A percentile compares a stretch with the other conserved stretches of the same genome.
Conservation (phyloP, 2,329 filamentous ascomycete species). For the Colletotrichum liaoningense region DNA sequence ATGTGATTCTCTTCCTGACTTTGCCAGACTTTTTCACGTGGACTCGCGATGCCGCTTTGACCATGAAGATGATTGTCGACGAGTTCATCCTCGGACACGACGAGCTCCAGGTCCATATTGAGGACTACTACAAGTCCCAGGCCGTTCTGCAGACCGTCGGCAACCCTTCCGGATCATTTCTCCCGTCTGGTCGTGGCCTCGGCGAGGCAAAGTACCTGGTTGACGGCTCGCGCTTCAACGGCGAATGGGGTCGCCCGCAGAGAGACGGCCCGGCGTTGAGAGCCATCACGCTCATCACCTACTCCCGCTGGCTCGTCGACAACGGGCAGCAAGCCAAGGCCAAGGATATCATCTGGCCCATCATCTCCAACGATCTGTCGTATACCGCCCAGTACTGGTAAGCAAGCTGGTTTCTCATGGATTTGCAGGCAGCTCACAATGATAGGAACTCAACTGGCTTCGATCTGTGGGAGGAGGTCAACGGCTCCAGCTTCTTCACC, state of each 20-base stretch:
- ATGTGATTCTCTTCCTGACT: not conserved
- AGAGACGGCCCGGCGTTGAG: slow-evolving; percentile 70
- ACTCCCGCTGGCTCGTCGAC: slow-evolving; percentile 62
- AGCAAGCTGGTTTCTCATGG: not conserved
- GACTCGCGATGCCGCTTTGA: slow-evolving; percentile 66
- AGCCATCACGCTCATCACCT: slow-evolving; percentile 66
- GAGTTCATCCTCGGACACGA: slow-evolving; percentile 60
- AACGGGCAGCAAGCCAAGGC: slow-evolving; percentile 54
- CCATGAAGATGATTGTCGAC: slow-evolving; percentile 63
- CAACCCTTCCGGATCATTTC: slow-evolving; percentile 62
- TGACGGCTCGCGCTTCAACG: slow-evolving; percentile 60
- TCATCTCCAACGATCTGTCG: slow-evolving; percentile 66
- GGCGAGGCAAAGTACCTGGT: slow-evolving; percentile 68
- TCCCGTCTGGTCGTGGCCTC: slow-evolving; percentile 58
- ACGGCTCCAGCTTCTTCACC: slow-evolving; percentile 69
- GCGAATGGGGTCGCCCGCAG: slow-evolving; percentile 69
- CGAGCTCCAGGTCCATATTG: slow-evolving; percentile 56
- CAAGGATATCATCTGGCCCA: slow-evolving; percentile 61
- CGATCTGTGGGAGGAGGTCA: slow-evolving; percentile 72
- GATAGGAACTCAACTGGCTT: slow-evolving; percentile 63
- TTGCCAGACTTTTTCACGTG: slow-evolving; percentile 67
- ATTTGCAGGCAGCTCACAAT: not conserved
- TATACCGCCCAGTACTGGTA: slow-evolving; percentile 65
- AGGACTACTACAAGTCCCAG: slow-evolving; percentile 65
- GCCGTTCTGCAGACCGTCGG: slow-evolving; percentile 62